phyloP scores from a whole-genome alignment of 768 basidiomycete species.

The Amyloporia xantha region DNA sequence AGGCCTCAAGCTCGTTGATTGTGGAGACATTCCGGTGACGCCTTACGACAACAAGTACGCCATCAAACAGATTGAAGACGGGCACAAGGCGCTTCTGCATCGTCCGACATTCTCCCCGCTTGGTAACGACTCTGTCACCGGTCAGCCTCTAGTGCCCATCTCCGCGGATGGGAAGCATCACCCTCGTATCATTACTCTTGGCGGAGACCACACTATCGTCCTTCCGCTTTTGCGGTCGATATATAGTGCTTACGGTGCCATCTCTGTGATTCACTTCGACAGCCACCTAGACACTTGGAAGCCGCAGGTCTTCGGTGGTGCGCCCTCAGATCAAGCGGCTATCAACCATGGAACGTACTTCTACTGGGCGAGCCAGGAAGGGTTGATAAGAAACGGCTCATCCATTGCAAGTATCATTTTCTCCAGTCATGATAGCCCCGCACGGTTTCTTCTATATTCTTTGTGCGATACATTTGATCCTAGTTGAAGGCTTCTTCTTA shows the following conservation, averaged over 20 bases:
- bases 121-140: slow-evolving; percentile 56
- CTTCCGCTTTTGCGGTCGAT: slow-evolving; percentile 63
- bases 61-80: slow-evolving; percentile 68
- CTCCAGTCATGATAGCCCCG: slow-evolving; percentile 21
- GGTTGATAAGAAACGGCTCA: slow-evolving; percentile 67
- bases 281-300: slow-evolving; percentile 81
- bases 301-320: slow-evolving; percentile 66
- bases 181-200: slow-evolving; percentile 75
- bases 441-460: slow-evolving; percentile 14
- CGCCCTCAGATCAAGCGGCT: slow-evolving; percentile 62
- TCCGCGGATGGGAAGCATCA: slow-evolving; percentile 68
- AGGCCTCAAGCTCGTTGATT: slow-evolving; percentile 67
- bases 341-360: slow-evolving; percentile 91
- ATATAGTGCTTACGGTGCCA: slow-evolving; percentile 68
- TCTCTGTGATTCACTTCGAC: slow-evolving; percentile 84
- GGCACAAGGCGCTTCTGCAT: slow-evolving; percentile 65
- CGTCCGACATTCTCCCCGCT: slow-evolving; percentile 55
- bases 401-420: slow-evolving; percentile 72
- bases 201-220: slow-evolving; percentile 86
- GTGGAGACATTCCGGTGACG: slow-evolving; percentile 73
- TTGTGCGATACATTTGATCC: slow-evolving; percentile 53
- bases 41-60: slow-evolving; percentile 72
- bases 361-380: slow-evolving; percentile 82
- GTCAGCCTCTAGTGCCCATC: slow-evolving; percentile 48
- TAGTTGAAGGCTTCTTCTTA: slow-evolving; percentile 48